Evolutionary conservation across 1,284 basidiomycete species (phyloP), one percentile per base, ranked within the genome.

Genomic region (Porodaedalea pini): DNA sequence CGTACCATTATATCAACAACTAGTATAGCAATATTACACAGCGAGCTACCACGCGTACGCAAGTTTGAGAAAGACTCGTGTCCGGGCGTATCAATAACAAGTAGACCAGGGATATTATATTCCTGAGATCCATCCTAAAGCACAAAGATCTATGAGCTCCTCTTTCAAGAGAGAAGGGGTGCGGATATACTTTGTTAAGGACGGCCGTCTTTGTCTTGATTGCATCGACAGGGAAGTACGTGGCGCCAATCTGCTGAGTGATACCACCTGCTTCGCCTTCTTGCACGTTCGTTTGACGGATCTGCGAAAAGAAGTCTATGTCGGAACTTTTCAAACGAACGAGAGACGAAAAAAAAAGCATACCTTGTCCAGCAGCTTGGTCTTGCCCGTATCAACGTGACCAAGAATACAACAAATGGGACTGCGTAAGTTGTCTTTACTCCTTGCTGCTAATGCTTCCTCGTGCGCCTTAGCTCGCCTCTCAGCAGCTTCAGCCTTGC

Each of bases 211-310:
- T 99, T 56, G 84, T 83, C 73, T 89, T 85, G 71, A 99, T 97
- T 5, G 94, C 94, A n/a, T 95, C 91, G 50, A 90, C 88, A 48
- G 97, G 97, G 86, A 99, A 99, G 79, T 97, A 99, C 0, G 97
- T 99, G n/a, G 97, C 97, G 80, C 97, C 97, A 65, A 99, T 99
- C 71, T 99, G 97, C 74, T 99, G 97, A 0, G 97, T 99, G 71
- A 99, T 99, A 78, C 97, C 97, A 69, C 97, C 97, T 1, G 97
- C 97, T 82, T 99, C 97, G 59, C 97, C 97, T 72, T 98, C 96
- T 77, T 99, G 96, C 17, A 99, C 97, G 66, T 98, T 98, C 6
- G 96, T 99, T 88, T 99, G 96, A 67, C 97, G 94, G 70, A 99
- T 98, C 93, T 94, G 65, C 8, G 15, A 1, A 23, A 17, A 4